Base-by-base conservation (phyloP, 2,329 filamentous ascomycete genomes). In the Cladophialophora exuberans region DNA sequence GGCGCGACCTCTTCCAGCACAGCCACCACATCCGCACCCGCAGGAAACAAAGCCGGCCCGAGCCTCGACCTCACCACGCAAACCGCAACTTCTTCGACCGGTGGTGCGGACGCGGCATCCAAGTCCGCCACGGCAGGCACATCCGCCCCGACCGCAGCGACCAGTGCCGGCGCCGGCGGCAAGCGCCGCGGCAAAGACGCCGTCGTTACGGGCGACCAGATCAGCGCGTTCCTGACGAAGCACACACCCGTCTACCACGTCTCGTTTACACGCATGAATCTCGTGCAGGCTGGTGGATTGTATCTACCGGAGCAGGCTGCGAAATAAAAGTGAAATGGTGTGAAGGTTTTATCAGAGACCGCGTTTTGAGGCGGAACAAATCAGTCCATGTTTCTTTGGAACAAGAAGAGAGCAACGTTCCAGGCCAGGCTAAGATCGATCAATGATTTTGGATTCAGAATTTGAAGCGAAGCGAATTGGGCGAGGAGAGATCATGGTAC, bases 191-290 rank as follows among this genome's bases (percentile, higher is more conserved):
- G 83, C 52, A 97, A 97, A 72, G 93, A 97, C 66, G 89, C 91
- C 3, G 89, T 90, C 66, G 88, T 96, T 39, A 92, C 88, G 0
- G 87, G 91, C 0, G 94, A 99, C 68, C 94, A 97, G 73, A 95
- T 99, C 73, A 90, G 85, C 61, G 92, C 90, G 1, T 97, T 97
- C 69, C 86, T 90, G 0, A 97, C 94, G 3, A 99, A 99, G 82
- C 96, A 96, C 75, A 93, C 88, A 13, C 92, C 93, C 0, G 89
- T 97, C 9, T 89, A 95, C 73, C 94, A 93, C 73, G 92, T 96
- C 50, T 84, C 88, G 67, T 97, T 97, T 66, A 97, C 94, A 3
- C 81, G 90, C 57, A 97, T 96, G 90, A 99, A 99, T 70, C 73
- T 97, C 62, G 87, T 97, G 10, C 79, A 97, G 58, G 91, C 91